Conservation (phyloP, 192 early-diverging fungal genomes). For the Backusella sp. region DNA sequence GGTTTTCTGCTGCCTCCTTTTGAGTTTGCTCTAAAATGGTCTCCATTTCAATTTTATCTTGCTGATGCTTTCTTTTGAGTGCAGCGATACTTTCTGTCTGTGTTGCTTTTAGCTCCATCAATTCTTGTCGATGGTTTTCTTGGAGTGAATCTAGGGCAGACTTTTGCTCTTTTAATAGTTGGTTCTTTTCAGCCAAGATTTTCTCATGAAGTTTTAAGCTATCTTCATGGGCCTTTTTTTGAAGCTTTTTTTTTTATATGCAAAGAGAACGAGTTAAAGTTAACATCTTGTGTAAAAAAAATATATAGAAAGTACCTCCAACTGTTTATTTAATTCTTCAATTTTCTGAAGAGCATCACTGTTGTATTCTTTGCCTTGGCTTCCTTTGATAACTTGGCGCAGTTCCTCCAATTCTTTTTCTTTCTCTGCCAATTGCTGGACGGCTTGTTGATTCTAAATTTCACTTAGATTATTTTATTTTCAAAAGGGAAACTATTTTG, state of each 20-base stretch:
- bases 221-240: constrained; percentile 33
- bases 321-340: not conserved
- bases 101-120: constrained; percentile 11
- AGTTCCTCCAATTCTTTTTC: constrained; percentile 35
- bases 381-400: not conserved
- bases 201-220: constrained; percentile 23
- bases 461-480: not conserved
- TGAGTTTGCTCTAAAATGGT: constrained; percentile 16
- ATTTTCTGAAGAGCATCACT: constrained; percentile 10
- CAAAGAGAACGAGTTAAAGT: not conserved
- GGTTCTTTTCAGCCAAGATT: constrained; percentile 34
- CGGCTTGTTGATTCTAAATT: constrained; percentile 33
- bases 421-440: constrained; percentile 21
- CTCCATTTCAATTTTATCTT: constrained; percentile 27
- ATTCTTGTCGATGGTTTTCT: constrained; percentile 8
- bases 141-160: constrained; percentile 5
- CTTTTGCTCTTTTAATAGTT: constrained; percentile 29
- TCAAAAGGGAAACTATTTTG: too few relatives aligned
- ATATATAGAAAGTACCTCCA: constrained; percentile 11
- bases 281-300: not conserved
- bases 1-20: not conserved
- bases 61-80: constrained; percentile 20
- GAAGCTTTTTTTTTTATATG: constrained; percentile 8
- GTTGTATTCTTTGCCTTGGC: not conserved
- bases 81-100: constrained; percentile 14